Evolutionary conservation across 768 basidiomycete species (phyloP).

Genomic region (Boletellus emodensis): DNA sequence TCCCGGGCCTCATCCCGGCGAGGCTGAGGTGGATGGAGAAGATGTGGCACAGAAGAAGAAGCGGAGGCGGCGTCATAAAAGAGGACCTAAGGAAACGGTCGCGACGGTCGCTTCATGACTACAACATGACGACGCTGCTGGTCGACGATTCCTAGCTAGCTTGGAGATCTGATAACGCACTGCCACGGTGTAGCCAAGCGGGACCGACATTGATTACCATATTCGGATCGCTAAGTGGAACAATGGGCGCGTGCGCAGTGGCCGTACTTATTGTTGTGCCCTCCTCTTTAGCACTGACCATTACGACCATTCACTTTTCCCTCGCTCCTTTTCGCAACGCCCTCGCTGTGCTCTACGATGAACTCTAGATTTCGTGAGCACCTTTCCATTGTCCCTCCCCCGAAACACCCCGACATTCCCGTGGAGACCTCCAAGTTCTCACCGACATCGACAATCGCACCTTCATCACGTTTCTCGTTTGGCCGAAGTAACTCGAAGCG

Average conservation of each 20-base stretch:
- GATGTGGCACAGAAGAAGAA: conserved; percentile 30
- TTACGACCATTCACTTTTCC: conserved; percentile 9
- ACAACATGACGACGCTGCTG: neutral
- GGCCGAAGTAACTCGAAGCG: conserved; percentile 11
- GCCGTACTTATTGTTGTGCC: neutral
- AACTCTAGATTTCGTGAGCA: conserved; percentile 31
- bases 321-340: neutral
- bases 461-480: conserved; percentile 29
- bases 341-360: conserved; percentile 12
- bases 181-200: neutral
- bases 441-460: conserved; percentile 36
- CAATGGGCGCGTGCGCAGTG: neutral
- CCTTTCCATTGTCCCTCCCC: conserved; percentile 20
- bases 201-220: conserved; percentile 8
- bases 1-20: conserved; percentile 7
- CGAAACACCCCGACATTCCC: conserved; percentile 10
- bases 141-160: neutral
- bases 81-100: conserved; percentile 14
- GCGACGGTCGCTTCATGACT: neutral
- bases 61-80: conserved; percentile 42
- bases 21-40: conserved; percentile 5
- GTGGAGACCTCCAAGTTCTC: conserved; percentile 41
- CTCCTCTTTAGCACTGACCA: conserved; percentile 3
- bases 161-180: too few relatives aligned
- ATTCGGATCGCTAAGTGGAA: conserved; percentile 16